phyloP scores from a whole-genome alignment of 257 asterid genomes.

The Asclepias syriaca region DNA sequence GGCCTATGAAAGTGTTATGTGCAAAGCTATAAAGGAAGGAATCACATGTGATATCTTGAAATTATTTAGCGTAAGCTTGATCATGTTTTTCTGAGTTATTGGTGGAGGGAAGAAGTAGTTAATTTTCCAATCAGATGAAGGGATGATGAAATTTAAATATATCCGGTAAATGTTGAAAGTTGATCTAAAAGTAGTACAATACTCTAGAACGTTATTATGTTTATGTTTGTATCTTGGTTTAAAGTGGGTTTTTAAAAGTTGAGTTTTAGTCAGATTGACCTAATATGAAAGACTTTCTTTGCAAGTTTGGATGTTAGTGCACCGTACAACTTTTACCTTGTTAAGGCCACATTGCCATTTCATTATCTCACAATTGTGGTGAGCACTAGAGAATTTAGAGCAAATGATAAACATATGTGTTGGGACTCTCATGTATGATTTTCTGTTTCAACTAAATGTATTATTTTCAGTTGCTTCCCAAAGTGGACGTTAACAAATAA shows the following conservation, averaged over 20 bases:
- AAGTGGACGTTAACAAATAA: neutral
- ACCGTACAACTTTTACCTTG: neutral
- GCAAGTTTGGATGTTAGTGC: neutral
- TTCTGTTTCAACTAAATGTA: neutral
- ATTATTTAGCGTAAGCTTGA: neutral
- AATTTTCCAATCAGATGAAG: neutral
- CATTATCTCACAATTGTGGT: neutral
- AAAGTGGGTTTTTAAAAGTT: neutral
- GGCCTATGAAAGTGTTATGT: neutral
- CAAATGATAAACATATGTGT: neutral
- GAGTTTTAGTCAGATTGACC: neutral
- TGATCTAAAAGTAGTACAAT: neutral
- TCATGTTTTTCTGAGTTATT: neutral
- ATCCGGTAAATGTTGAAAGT: neutral
- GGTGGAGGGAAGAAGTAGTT: neutral
- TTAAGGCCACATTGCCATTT: neutral
- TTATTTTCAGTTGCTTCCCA: neutral
- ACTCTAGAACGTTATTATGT: neutral
- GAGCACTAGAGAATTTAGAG: neutral
- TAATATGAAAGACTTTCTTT: neutral
- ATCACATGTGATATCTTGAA: neutral
- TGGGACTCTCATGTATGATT: neutral
- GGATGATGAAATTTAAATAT: neutral
- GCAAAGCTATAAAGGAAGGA: neutral
- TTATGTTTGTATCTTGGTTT: neutral